phyloP scores from a whole-genome alignment of 2,329 filamentous ascomycete species.

The Aspergillus spinulosporus region DNA sequence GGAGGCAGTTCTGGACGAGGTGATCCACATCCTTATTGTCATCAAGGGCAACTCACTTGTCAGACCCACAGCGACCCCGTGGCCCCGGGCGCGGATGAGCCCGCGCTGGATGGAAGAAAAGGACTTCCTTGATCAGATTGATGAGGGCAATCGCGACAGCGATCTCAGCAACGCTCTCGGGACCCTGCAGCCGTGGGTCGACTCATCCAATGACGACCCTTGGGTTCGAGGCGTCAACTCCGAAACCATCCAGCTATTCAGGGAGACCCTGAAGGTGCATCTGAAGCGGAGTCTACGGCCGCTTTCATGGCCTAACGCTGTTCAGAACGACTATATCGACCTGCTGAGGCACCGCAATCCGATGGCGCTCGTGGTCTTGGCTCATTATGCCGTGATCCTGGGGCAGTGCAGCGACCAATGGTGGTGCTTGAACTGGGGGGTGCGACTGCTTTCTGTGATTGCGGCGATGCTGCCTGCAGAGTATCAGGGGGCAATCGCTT shows the following conservation, averaged over 20 bases:
- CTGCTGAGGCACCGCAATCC: not conserved
- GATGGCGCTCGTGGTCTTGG: not conserved
- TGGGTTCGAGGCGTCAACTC: not conserved
- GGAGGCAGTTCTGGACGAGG: not conserved
- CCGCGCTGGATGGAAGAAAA: not conserved
- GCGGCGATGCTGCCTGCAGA: not conserved
- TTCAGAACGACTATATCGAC: not conserved
- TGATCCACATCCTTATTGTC: not conserved
- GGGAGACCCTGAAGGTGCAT: not conserved
- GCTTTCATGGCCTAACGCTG: not conserved
- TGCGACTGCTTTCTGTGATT: not conserved
- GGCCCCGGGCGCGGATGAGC: no score
- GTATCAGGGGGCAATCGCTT: not conserved
- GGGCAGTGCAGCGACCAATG: not conserved
- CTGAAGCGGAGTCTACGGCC: not conserved
- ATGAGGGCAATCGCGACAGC: not conserved
- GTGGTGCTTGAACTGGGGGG: constrained; percentile 2
- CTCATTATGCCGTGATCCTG: not conserved
- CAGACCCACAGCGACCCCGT: not conserved
- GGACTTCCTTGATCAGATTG: not conserved
- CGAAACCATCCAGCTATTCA: not conserved
- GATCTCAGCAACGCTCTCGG: not conserved
- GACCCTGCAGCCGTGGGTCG: not conserved
- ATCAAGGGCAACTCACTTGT: not conserved
- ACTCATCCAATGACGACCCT: not conserved